Conservation (phyloP, 176 grass and related monocot genomes). For the Oryza brachyantha region DNA sequence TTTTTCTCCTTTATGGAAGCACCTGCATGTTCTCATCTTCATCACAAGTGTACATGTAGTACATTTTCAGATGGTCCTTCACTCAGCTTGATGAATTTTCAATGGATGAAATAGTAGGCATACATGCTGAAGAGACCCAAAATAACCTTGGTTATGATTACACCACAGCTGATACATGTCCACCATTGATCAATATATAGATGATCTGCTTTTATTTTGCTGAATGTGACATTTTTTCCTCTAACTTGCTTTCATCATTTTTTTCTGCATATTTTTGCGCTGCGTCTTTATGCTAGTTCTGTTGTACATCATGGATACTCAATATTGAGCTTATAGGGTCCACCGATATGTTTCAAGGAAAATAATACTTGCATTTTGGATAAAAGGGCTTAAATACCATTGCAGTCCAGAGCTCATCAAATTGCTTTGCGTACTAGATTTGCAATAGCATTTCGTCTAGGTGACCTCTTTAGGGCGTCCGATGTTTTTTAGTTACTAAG, state of each 20-base stretch:
- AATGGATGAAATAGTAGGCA: neutral
- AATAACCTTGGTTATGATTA: neutral
- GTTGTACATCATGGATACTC: neutral
- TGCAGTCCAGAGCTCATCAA: neutral
- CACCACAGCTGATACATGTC: neutral
- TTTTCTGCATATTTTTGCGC: neutral
- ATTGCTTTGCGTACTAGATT: neutral
- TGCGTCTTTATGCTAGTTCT: neutral
- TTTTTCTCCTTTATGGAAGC: neutral
- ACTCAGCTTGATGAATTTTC: neutral
- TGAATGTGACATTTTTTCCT: neutral
- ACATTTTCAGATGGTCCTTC: neutral
- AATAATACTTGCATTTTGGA: slow-evolving; percentile 15
- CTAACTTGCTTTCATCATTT: neutral
- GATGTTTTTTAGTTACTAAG: slow-evolving; percentile 9
- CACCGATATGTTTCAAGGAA: neutral
- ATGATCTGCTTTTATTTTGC: neutral
- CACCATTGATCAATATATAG: neutral
- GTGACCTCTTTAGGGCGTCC: neutral
- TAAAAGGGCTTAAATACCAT: neutral
- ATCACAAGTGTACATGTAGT: neutral
- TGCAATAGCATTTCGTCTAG: neutral
- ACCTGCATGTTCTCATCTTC: neutral
- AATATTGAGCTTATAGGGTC: neutral
- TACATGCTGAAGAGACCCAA: neutral